phyloP scores from a whole-genome alignment of 164 flowering plant species.

The Vitis cinerea region DNA sequence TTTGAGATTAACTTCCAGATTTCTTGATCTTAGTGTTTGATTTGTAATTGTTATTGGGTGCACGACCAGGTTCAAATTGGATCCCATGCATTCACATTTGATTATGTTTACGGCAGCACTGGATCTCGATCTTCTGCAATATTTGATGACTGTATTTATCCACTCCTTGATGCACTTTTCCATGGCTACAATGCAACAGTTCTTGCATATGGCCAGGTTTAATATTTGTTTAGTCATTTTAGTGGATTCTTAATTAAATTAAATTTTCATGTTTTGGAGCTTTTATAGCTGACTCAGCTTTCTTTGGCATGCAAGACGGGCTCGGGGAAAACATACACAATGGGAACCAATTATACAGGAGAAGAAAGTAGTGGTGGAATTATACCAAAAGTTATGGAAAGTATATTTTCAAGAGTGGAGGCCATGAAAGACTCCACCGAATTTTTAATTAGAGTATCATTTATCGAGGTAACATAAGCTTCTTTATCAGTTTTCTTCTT shows the following conservation, averaged over 20 bases:
- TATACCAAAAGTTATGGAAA: constrained; percentile 84
- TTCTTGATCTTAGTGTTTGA: background rate
- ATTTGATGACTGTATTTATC: constrained; percentile 74
- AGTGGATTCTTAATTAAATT: background rate
- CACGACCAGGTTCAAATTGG: constrained; percentile 85
- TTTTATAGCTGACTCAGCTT: background rate
- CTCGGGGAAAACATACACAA: constrained; percentile 94
- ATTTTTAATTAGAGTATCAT: constrained; percentile 80
- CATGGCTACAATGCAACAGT: constrained; percentile 95
- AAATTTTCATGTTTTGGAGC: background rate
- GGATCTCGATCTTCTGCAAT: constrained; percentile 43
- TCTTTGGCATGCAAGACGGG: constrained; percentile 61
- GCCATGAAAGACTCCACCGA: constrained; percentile 50
- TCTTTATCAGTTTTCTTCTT: background rate
- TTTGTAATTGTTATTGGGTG: background rate
- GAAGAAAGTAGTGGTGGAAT: constrained; percentile 61
- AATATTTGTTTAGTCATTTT: background rate
- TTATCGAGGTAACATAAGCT: constrained; percentile 72
- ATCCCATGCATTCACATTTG: constrained; percentile 83
- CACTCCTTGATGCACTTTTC: constrained; percentile 80
- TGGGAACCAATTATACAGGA: constrained; percentile 89
- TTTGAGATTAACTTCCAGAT: no score
- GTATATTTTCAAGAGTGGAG: constrained; percentile 60
- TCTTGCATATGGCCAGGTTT: constrained; percentile 96
- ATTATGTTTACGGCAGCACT: constrained; percentile 64